These are phyloP conservation scores for Glycine soja DNA, from an alignment of 306 rosid species.

Conservation along the genomic window DNA sequence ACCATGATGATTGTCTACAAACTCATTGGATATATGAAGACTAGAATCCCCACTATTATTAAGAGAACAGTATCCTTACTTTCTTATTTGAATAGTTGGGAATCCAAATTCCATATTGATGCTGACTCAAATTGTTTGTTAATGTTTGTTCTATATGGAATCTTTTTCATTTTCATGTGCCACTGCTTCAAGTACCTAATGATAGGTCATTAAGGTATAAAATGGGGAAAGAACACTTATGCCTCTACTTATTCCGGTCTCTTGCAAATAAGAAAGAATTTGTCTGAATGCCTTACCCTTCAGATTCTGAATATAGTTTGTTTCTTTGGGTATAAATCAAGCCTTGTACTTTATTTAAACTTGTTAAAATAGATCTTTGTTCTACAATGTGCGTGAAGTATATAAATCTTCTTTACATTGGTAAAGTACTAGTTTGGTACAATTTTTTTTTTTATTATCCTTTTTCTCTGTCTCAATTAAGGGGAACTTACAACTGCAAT, in stretches of 20 bases:
- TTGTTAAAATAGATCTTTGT: conserved; percentile 24
- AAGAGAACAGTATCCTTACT: conserved; percentile 1
- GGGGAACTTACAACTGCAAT: conserved; percentile 23
- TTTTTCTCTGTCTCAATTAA: conserved; percentile 14
- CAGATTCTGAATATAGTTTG: conserved; percentile 24
- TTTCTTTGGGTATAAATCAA: conserved; percentile 25
- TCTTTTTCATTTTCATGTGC: background rate
- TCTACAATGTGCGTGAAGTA: conserved; percentile 14
- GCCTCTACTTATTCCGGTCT: background rate
- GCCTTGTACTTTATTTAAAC: conserved; percentile 27
- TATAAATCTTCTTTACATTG: conserved; percentile 6
- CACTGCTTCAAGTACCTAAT: no score
- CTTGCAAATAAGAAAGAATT: background rate
- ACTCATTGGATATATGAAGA: conserved; percentile 31
- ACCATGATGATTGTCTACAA: conserved; percentile 9
- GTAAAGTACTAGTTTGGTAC: conserved; percentile 10
- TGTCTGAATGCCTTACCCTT: background rate
- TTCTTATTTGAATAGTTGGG: background rate
- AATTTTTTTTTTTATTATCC: background rate
- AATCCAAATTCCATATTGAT: background rate
- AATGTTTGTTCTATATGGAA: background rate
- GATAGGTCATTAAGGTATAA: background rate
- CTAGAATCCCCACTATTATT: conserved; percentile 5
- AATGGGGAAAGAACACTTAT: background rate
- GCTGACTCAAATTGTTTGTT: background rate